Evolutionary conservation across 148 eudicot species (phyloP).

Genomic region (Oxyria digyna): DNA sequence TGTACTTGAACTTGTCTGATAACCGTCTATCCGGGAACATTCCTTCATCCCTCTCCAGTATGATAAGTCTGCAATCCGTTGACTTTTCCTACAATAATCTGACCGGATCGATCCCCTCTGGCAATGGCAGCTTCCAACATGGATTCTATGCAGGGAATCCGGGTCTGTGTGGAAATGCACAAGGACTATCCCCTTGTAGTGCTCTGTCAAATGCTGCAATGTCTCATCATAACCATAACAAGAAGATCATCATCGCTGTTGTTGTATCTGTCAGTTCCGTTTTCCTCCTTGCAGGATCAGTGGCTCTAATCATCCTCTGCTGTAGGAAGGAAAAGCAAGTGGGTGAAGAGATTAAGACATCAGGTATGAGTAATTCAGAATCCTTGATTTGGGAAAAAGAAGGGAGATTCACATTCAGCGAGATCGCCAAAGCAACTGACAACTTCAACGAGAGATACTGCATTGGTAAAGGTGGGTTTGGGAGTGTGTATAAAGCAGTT

Average conservation of each 20-base stretch:
- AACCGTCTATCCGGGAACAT: constrained; percentile 19
- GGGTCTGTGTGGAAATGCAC: constrained; percentile 7
- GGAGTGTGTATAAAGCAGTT: constrained; percentile 22
- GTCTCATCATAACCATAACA: neutral
- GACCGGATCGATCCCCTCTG: constrained; percentile 22
- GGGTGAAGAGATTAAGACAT: neutral
- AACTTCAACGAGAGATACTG: constrained; percentile 15
- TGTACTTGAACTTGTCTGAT: constrained; percentile 21
- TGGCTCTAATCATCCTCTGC: neutral
- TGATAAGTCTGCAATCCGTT: constrained; percentile 14
- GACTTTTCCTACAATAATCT: constrained; percentile 23
- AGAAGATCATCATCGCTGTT: neutral
- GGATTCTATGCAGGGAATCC: constrained; percentile 9
- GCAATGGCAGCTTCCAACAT: constrained; percentile 9
- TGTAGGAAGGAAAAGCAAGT: neutral
- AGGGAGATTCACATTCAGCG: constrained; percentile 14
- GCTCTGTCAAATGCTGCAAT: constrained; percentile 3
- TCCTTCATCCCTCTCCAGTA: constrained; percentile 11
- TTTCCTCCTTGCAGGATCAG: neutral
- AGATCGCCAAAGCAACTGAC: constrained; percentile 16
- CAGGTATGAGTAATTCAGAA: neutral
- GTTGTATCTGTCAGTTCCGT: neutral
- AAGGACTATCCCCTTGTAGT: neutral
- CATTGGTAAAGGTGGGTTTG: constrained; percentile 17
- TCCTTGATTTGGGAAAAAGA: constrained; percentile 8